These are phyloP conservation scores for Leptosphaerulina australis DNA, from an alignment of 2,329 filamentous ascomycete species.

Conservation along the genomic window DNA sequence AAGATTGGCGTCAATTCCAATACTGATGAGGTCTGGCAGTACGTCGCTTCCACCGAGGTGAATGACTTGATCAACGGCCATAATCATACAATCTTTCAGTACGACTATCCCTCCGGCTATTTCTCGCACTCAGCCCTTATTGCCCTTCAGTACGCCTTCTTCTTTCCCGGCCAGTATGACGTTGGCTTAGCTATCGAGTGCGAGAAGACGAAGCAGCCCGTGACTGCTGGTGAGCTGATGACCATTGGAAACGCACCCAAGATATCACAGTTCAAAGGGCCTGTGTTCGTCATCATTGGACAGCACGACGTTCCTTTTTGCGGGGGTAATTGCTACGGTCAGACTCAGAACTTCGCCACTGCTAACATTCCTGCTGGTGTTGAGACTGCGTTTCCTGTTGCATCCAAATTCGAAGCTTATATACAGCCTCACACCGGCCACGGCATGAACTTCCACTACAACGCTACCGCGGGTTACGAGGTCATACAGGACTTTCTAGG, in stretches of 20 bases:
- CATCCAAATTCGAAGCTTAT: slow-evolving; percentile 58
- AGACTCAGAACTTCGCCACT: slow-evolving; percentile 48
- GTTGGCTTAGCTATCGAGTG: slow-evolving; percentile 57
- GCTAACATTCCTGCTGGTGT: slow-evolving; percentile 55
- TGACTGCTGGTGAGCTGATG: slow-evolving; percentile 64
- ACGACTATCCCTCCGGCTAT: slow-evolving; percentile 58
- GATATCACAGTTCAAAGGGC: slow-evolving; percentile 55
- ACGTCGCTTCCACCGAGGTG: slow-evolving; percentile 39
- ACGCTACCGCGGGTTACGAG: slow-evolving; percentile 49
- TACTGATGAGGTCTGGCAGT: slow-evolving; percentile 35
- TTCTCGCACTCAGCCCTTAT: slow-evolving; percentile 55
- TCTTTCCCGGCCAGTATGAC: slow-evolving; percentile 61
- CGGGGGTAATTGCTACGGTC: slow-evolving; percentile 61
- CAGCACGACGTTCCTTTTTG: slow-evolving; percentile 62
- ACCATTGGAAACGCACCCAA: slow-evolving; percentile 56
- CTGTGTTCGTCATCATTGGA: slow-evolving; percentile 66
- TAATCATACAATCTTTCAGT: slow-evolving; percentile 32
- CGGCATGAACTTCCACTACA: slow-evolving; percentile 57
- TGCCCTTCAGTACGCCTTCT: slow-evolving; percentile 59
- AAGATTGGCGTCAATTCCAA: slow-evolving; percentile 22
- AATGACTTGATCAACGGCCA: slow-evolving; percentile 38
- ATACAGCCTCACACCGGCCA: slow-evolving; percentile 58
- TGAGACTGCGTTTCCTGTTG: slow-evolving; percentile 52
- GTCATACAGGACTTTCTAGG: slow-evolving; percentile 48
- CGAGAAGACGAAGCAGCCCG: slow-evolving; percentile 60